Evolutionary conservation across 2,329 filamentous ascomycete genomes (phyloP).

Genomic region (Plectosphaerella sp.): DNA sequence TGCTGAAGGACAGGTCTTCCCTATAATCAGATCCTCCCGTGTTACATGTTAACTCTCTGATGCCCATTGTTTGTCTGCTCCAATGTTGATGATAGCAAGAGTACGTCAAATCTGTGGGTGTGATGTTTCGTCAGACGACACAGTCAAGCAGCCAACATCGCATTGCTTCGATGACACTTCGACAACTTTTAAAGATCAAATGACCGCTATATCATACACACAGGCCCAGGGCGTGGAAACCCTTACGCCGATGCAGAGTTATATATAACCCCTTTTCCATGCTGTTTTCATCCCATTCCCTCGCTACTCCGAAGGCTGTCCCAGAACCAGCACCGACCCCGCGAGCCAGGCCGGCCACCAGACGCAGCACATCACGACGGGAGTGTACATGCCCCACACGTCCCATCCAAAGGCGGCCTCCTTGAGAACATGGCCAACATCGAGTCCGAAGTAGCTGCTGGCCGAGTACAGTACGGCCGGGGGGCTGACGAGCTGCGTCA

Average conservation of each 20-base stretch:
- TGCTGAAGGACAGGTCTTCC: slow-evolving; percentile 34
- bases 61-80: too few species aligned
- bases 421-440: slow-evolving; percentile 56
- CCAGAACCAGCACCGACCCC: slow-evolving; percentile 52
- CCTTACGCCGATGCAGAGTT: too few species aligned
- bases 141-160: too few species aligned
- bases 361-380: slow-evolving; percentile 86
- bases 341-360: slow-evolving; percentile 93
- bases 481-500: slow-evolving; percentile 60
- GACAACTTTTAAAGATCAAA: too few species aligned
- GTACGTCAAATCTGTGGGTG: too few species aligned
- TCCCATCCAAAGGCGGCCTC: slow-evolving; percentile 84
- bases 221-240: too few species aligned
- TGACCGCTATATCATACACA: too few species aligned
- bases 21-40: slow-evolving; percentile 20
- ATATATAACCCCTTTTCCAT: too few species aligned
- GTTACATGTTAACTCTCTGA: neutral
- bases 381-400: slow-evolving; percentile 84
- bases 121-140: too few species aligned
- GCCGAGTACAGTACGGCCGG: slow-evolving; percentile 47
- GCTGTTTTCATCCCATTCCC: too few species aligned
- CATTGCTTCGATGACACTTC: too few species aligned
- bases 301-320: slow-evolving; percentile 14
- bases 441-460: slow-evolving; percentile 33
- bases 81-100: too few species aligned